Conservation (phyloP, 768 basidiomycete species). For the Mycena pura region DNA sequence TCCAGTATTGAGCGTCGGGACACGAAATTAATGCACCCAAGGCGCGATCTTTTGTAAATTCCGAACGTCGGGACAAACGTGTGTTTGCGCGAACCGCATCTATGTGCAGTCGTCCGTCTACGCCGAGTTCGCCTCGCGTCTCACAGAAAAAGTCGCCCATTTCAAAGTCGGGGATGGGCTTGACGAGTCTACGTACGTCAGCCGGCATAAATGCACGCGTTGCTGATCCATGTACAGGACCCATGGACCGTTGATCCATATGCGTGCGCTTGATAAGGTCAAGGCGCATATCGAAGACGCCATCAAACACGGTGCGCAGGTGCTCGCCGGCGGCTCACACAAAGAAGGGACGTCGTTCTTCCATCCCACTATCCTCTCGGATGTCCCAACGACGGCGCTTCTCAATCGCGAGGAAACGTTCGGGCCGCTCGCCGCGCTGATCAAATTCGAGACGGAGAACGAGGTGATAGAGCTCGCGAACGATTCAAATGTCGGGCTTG, state of each 20-base stretch:
- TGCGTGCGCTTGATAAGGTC: slow-evolving; percentile 85
- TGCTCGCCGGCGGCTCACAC: slow-evolving; percentile 88
- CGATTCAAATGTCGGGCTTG: slow-evolving; percentile 80
- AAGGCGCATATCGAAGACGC: slow-evolving; percentile 88
- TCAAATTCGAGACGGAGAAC: slow-evolving; percentile 92
- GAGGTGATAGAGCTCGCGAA: slow-evolving; percentile 91
- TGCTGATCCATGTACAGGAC: slow-evolving; percentile 56
- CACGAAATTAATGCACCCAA: slow-evolving; percentile 31
- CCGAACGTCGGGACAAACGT: slow-evolving; percentile 83
- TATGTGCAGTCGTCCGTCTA: slow-evolving; percentile 92
- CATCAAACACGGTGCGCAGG: slow-evolving; percentile 79
- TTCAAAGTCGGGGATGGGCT: slow-evolving; percentile 93
- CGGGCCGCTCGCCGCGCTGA: slow-evolving; percentile 87
- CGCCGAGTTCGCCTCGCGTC: slow-evolving; percentile 88
- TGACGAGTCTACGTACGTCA: slow-evolving; percentile 70
- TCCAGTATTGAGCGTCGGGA: neutral
- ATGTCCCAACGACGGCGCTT: slow-evolving; percentile 74
- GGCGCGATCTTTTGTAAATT: slow-evolving; percentile 83
- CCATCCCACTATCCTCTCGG: slow-evolving; percentile 86
- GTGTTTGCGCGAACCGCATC: slow-evolving; percentile 88
- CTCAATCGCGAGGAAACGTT: slow-evolving; percentile 92
- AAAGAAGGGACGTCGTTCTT: slow-evolving; percentile 72
- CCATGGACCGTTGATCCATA: slow-evolving; percentile 94
- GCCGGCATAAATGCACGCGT: neutral
- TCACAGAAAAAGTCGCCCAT: slow-evolving; percentile 80